These are phyloP conservation scores for Ganoderma lingzhi DNA, from an alignment of 1,284 basidiomycete genomes.

Conservation along the genomic window DNA sequence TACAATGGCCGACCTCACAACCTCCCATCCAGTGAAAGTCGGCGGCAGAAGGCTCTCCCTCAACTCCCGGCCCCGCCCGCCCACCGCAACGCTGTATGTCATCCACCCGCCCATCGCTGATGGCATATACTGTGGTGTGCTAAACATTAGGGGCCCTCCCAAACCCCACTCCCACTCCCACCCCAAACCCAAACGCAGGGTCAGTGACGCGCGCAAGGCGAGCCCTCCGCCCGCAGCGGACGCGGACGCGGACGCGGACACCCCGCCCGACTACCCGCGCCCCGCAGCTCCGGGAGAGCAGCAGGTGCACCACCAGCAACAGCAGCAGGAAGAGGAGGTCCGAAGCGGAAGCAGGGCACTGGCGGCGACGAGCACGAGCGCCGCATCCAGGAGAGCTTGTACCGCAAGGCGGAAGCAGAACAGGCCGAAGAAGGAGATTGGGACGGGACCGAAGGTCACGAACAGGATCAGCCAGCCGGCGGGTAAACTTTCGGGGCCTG, in stretches of 20 bases:
- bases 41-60: conserved; percentile 68
- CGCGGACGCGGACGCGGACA: conserved; percentile 18
- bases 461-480: conserved; percentile 69
- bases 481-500: conserved; percentile 53
- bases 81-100: conserved; percentile 47
- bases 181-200: not conserved
- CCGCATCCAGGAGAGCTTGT: conserved; percentile 54
- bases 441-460: conserved; percentile 41
- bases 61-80: conserved; percentile 49
- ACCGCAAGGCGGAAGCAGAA: conserved; percentile 62
- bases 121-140: conserved; percentile 4
- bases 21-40: conserved; percentile 60
- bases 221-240: conserved; percentile 21
- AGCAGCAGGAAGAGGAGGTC: conserved; percentile 59
- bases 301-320: conserved; percentile 47
- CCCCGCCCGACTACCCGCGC: conserved; percentile 66
- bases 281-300: conserved; percentile 56
- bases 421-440: conserved; percentile 57
- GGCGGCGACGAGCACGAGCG: conserved; percentile 55
- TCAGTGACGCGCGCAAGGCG: conserved; percentile 41
- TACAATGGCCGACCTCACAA: not conserved
- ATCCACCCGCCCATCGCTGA: not conserved
- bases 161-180: not conserved
- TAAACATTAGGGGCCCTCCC: not conserved
- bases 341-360: conserved; percentile 54